Base-by-base conservation (phyloP, 2,329 filamentous ascomycete species). In the Botrytis tulipae region DNA sequence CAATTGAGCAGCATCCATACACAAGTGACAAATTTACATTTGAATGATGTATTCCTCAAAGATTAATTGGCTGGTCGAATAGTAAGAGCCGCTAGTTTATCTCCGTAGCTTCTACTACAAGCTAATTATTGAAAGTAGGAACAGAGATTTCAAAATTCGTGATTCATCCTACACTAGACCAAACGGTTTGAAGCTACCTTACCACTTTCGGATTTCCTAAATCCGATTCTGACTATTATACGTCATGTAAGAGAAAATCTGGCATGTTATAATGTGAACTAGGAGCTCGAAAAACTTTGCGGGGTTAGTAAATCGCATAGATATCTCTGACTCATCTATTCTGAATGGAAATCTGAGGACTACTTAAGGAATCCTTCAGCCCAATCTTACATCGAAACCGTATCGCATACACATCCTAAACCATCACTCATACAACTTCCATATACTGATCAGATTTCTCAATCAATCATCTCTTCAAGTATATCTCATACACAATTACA, bases 21-120 rank as follows among this genome's bases (percentile, higher is more conserved):
- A 25, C 10, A n/a, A 7, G 10, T 51, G 48, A 51, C 48, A 2
- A 5, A n/a, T 51, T 51, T n/a, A 0, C 25, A 51, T n/a, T 10
- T n/a, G 25, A 51, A n/a, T n/a, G 22, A n/a, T 10, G 25, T 51
- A n/a, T 51, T 1, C 6, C 51, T 57, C n/a, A 18, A 9, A 18
- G 7, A 29, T 54, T 29, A 18, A 57, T 32, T 8, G n/a, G 6
- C n/a, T 32, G 14, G 6, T 32, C 51, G n/a, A 18, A 57, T 29
- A 3, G 51, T 18, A 14, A 57, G n/a, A 32, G n/a, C 4, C 8
- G 0, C 5, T 32, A 4, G 14, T 57, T 29, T 32, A 18, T 0
- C 14, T 29, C 6, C 35, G 35, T 57, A 7, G n/a, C 14, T 57
- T 54, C 14, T 29, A 3, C 48, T n/a, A 14, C 4, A 51, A 51